Percentiles rank a stretch among this genome's conserved stretches.
These are phyloP conservation scores for Nicotiana benthamiana DNA, from an alignment of 257 asterid species.

Conservation along the genomic window DNA sequence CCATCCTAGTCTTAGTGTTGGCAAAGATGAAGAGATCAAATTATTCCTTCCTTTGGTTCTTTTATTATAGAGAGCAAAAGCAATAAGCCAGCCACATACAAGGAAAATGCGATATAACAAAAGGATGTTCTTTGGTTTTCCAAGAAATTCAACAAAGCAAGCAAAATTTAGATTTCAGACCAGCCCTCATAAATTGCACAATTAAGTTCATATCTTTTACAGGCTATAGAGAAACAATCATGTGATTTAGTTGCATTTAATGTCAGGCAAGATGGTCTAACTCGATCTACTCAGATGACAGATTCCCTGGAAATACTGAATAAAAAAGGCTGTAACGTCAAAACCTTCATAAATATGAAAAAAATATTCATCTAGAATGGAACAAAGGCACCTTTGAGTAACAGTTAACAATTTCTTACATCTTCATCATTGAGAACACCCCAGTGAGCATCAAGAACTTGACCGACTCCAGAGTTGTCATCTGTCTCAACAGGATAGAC, in stretches of 20 bases:
- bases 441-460: slow-evolving; percentile 99
- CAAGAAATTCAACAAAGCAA: neutral
- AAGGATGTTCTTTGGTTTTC: neutral
- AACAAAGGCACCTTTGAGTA: slow-evolving; percentile 7
- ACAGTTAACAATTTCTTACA: slow-evolving; percentile 37
- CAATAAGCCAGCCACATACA: neutral
- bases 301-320: neutral
- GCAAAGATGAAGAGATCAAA: neutral
- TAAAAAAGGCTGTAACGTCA: neutral
- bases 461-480: slow-evolving; percentile 42
- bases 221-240: neutral
- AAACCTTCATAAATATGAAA: neutral
- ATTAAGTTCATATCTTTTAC: neutral
- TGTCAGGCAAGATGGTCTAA: neutral
- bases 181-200: neutral
- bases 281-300: neutral
- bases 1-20: neutral
- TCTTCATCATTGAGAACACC: slow-evolving; percentile 89
- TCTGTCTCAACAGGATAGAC: slow-evolving; percentile 84
- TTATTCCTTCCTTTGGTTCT: neutral
- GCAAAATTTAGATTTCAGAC: too few species aligned
- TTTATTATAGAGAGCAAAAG: neutral
- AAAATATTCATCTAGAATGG: slow-evolving; percentile 2
- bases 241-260: neutral
- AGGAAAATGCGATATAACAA: neutral